Evolutionary conservation across 208 protist genomes (phyloP), one percentile per base, ranked within the genome.

Genomic region (Trypanosoma brucei): DNA sequence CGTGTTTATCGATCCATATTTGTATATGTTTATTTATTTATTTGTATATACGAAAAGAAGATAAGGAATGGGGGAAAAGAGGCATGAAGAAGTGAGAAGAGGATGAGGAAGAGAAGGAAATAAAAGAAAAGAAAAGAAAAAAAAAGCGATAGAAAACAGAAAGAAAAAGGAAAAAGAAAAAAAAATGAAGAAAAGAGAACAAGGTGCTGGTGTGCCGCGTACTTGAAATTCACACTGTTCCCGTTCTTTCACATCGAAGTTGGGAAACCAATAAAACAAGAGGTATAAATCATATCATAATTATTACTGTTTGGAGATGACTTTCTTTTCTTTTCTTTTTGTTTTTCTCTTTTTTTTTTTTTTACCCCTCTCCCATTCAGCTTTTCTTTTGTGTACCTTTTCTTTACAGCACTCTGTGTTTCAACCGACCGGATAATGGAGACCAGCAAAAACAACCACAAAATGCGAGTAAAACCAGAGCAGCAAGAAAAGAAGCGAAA

Each of bases 301-400:
- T 22, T 22, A 22, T 22, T 22, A 22, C 22, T 22, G 22, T 22
- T 22, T 22, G 22, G 22, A 22, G 22, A 22, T 22, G 22, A 22
- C 22, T 22, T 22, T 22, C 22, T 22, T 22, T 22, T 22, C 22
- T 22, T 22, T 22, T 22, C 22, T 22, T 22, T 22, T 22, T 22
- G 22, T 22, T 22, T 22, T 22, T 22, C 22, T 22, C 22, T 22
- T 55, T 65, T 55, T 46, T 33, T 34, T 37, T 50, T 54, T 30
- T 53, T 38, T 31, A 48, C 14, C 30, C 30, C 22, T 55, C 51
- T 59, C 65, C 55, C 44, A n/a, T 48, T 48, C 14, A n/a, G 44
- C 44, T 62, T 54, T 64, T 55, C 36, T 37, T 50, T 38, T 68
- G 38, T 60, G 42, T 57, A 30, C 44, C 38, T 61, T 56, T 68